phyloP scores from a whole-genome alignment of 768 basidiomycete genomes.

The Tricholoma sp. region DNA sequence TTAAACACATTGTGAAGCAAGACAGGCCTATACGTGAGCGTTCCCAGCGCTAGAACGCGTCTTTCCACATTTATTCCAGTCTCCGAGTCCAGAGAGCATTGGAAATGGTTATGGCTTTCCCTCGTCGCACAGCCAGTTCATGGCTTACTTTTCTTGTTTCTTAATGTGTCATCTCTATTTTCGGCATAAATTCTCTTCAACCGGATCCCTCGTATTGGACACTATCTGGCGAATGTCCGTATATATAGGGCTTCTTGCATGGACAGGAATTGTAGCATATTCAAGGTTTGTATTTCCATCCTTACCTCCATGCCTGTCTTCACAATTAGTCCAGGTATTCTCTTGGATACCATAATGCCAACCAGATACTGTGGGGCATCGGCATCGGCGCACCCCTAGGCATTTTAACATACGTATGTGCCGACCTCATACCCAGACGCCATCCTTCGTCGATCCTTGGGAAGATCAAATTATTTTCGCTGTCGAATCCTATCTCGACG shows the following conservation, averaged over 20 bases:
- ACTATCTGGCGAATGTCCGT: constrained; percentile 39
- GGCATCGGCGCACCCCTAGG: constrained; percentile 59
- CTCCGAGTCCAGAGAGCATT: constrained; percentile 36
- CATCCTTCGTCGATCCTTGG: constrained; percentile 54
- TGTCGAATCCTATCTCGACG: constrained; percentile 50
- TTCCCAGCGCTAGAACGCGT: not conserved
- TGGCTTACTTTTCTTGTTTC: constrained; percentile 84
- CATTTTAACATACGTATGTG: constrained; percentile 43
- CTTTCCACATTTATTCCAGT: not conserved
- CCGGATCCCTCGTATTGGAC: constrained; percentile 49
- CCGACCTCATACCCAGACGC: constrained; percentile 53
- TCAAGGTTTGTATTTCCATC: constrained; percentile 49
- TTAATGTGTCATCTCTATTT: constrained; percentile 68
- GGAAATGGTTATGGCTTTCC: constrained; percentile 83
- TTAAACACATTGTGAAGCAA: constrained; percentile 66
- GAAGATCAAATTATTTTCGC: constrained; percentile 37
- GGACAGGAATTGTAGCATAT: constrained; percentile 69
- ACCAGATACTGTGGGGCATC: constrained; percentile 74
- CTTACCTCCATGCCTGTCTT: not conserved
- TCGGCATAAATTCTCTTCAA: constrained; percentile 58
- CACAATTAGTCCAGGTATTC: constrained; percentile 43
- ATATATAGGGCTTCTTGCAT: constrained; percentile 45
- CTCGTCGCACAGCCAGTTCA: constrained; percentile 86
- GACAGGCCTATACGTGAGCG: constrained; percentile 60
- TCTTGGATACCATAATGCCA: constrained; percentile 68